phyloP scores from a whole-genome alignment of 805 yeast genomes.

The Metschnikowia kunwiensis region DNA sequence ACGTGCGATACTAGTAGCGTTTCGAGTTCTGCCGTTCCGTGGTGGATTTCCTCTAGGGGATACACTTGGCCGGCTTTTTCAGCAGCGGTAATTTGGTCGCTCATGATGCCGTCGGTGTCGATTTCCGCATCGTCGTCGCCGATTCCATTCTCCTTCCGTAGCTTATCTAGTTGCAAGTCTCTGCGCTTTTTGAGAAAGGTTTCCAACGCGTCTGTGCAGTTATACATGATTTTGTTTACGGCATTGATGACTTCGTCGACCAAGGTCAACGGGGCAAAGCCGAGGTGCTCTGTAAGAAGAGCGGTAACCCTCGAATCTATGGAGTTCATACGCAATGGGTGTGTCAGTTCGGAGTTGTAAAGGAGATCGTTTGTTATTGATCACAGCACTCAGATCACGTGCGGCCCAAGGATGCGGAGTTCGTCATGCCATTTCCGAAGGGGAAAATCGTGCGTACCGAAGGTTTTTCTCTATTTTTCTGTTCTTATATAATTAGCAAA shows the following conservation, averaged over 20 bases:
- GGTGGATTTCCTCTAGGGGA: conserved; percentile 52
- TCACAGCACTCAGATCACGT: too few relatives aligned
- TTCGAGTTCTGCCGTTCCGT: conserved; percentile 82
- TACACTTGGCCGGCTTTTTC: conserved; percentile 11
- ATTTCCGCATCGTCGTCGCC: conserved; percentile 13
- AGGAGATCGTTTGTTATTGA: too few relatives aligned
- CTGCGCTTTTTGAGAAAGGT: conserved; percentile 44
- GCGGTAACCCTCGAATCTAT: conserved; percentile 32
- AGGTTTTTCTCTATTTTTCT: too few relatives aligned
- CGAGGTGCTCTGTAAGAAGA: conserved; percentile 80
- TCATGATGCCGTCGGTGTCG: conserved; percentile 4
- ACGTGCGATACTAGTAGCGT: conserved; percentile 70
- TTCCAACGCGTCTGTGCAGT: conserved; percentile 78
- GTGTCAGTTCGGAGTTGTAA: too few relatives aligned
- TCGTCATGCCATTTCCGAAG: too few relatives aligned
- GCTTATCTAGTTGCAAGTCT: conserved; percentile 19
- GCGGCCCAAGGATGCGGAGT: too few relatives aligned
- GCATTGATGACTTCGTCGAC: conserved; percentile 87
- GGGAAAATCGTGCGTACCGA: too few relatives aligned
- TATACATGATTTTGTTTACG: conserved; percentile 78
- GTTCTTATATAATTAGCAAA: too few relatives aligned
- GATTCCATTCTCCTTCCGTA: conserved; percentile 13
- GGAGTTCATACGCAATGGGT: conserved; percentile 14
- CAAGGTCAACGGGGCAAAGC: conserved; percentile 75
- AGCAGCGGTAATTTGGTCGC: conserved; percentile 5